Percentiles rank a stretch among this genome's conserved stretches.
These are phyloP conservation scores for Saturnispora dispora DNA, from an alignment of 805 yeast genomes.

Conservation along the genomic window DNA sequence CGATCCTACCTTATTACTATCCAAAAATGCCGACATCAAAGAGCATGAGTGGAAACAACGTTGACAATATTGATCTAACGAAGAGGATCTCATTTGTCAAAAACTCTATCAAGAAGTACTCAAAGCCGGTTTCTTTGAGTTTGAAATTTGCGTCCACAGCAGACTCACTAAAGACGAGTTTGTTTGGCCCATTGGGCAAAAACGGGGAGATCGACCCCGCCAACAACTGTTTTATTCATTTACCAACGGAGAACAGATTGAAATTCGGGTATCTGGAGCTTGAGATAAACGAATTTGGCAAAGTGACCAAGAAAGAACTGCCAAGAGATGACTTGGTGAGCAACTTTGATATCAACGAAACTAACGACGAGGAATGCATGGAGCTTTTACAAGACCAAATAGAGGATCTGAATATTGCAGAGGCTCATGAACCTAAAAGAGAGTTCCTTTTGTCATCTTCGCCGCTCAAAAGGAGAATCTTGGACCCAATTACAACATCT, in stretches of 20 bases:
- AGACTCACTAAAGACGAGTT: background rate
- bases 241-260: slow-evolving; percentile 3
- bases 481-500: background rate
- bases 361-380: slow-evolving; percentile 9
- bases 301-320: background rate
- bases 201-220: slow-evolving; percentile 10
- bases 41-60: background rate
- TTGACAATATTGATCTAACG: slow-evolving; percentile 12
- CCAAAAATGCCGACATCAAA: background rate
- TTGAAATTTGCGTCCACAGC: background rate
- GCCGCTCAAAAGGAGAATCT: background rate
- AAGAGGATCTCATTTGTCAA: slow-evolving; percentile 5
- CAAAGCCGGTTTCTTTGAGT: slow-evolving; percentile 8
- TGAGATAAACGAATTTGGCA: slow-evolving; percentile 8
- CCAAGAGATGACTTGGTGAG: background rate
- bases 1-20: slow-evolving; percentile 13
- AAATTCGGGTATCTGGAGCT: slow-evolving; percentile 14
- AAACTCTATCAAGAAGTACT: slow-evolving; percentile 14
- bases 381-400: slow-evolving; percentile 14
- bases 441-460: background rate
- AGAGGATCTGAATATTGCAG: slow-evolving; percentile 17
- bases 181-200: slow-evolving; percentile 3
- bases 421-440: background rate
- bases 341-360: background rate
- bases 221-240: slow-evolving; percentile 6